Conservation (phyloP, 345 rosid species). For the Lepidium africanum region DNA sequence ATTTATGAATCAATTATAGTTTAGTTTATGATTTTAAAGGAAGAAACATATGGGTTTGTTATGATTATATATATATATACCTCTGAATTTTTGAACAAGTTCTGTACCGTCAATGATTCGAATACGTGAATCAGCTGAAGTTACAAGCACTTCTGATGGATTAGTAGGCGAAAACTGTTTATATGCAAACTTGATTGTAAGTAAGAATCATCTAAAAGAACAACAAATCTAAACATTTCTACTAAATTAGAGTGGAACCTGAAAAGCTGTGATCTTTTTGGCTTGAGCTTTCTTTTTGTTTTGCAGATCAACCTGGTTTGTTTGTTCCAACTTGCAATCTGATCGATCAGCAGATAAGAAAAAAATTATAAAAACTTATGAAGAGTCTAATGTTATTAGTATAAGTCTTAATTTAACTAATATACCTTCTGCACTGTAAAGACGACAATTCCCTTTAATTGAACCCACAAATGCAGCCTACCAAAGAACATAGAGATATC, state of each 20-base stretch:
- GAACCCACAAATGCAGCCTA: conserved; percentile 84
- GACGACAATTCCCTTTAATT: conserved; percentile 69
- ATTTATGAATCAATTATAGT: neutral
- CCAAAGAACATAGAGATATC: conserved; percentile 8
- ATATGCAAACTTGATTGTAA: neutral
- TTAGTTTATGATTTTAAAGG: neutral
- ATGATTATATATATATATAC: conserved; percentile 21
- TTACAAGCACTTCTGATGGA: conserved; percentile 74
- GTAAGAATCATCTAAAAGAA: neutral
- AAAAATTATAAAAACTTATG: neutral
- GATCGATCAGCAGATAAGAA: conserved; percentile 12
- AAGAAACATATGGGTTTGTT: neutral
- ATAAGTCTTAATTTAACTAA: neutral
- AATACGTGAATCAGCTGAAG: conserved; percentile 86
- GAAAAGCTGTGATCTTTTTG: conserved; percentile 88
- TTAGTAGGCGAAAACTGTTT: conserved; percentile 64
- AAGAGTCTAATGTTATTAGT: neutral
- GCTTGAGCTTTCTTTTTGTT: conserved; percentile 54
- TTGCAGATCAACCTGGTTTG: conserved; percentile 40
- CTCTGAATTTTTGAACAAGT: conserved; percentile 63
- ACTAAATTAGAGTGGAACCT: conserved; percentile 32
- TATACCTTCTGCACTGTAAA: conserved; percentile 66
- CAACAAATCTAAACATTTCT: neutral
- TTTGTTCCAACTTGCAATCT: conserved; percentile 62
- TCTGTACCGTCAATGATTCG: conserved; percentile 63